Conservation (phyloP, 2,329 filamentous ascomycete species). For the Massarina eburnea region DNA sequence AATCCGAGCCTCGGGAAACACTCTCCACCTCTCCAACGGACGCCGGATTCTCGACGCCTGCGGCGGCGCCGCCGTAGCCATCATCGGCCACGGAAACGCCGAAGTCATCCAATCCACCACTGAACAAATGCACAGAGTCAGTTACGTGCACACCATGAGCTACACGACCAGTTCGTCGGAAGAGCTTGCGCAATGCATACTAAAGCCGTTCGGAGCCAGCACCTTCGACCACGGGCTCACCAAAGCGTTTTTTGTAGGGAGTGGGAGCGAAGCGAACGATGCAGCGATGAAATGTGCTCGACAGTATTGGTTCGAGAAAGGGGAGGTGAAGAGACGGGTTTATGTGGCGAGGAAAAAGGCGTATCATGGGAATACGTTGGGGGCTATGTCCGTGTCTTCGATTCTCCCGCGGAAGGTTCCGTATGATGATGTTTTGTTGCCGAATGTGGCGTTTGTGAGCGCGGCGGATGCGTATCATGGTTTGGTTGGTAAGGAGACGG, state of each 20-base stretch:
- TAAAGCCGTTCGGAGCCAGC: conserved; percentile 44
- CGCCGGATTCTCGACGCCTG: conserved; percentile 66
- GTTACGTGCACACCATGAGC: conserved; percentile 61
- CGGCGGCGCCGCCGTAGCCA: conserved; percentile 71
- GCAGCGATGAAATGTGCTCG: conserved; percentile 52
- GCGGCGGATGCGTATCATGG: conserved; percentile 67
- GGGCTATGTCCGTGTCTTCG: conserved; percentile 64
- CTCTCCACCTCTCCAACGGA: neutral
- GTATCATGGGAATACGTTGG: conserved; percentile 71
- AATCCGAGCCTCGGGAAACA: neutral
- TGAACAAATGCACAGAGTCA: conserved; percentile 60
- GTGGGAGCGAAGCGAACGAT: conserved; percentile 55
- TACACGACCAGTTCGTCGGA: conserved; percentile 59
- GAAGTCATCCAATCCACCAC: conserved; percentile 62
- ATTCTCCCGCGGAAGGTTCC: conserved; percentile 60
- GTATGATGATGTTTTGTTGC: conserved; percentile 62
- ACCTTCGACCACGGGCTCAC: conserved; percentile 53
- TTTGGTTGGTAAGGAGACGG: conserved; percentile 53
- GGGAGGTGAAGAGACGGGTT: conserved; percentile 52
- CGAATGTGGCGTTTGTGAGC: conserved; percentile 62
- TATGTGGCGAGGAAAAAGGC: conserved; percentile 65
- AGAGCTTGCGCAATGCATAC: conserved; percentile 52
- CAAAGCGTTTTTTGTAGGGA: conserved; percentile 58
- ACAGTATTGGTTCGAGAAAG: conserved; percentile 56
- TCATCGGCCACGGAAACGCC: conserved; percentile 66